These are phyloP conservation scores for Ogataea angusta DNA, from an alignment of 805 yeast species.

Conservation along the genomic window DNA sequence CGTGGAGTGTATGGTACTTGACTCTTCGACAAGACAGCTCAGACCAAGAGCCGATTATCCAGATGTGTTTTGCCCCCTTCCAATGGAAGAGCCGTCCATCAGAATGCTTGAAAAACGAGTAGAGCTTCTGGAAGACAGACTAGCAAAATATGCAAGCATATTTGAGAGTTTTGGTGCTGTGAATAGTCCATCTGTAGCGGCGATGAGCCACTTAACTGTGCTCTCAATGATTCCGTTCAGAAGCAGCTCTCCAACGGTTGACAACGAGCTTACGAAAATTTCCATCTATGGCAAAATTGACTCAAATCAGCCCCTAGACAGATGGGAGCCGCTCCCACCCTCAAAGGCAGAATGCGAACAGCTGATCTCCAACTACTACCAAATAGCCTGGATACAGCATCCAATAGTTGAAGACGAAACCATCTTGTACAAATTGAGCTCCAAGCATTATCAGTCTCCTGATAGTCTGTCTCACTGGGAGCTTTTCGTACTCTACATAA, in stretches of 20 bases:
- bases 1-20: constrained; percentile 19
- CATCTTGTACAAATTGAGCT: background rate
- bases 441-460: constrained; percentile 3
- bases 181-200: too few species aligned
- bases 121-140: constrained; percentile 1
- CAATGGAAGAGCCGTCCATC: background rate
- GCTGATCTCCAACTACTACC: constrained; percentile 15
- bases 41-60: constrained; percentile 3
- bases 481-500: constrained; percentile 11
- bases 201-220: constrained; percentile 15
- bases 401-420: constrained; percentile 15
- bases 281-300: constrained; percentile 18
- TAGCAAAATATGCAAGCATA: constrained; percentile 1
- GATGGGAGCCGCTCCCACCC: constrained; percentile 6
- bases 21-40: constrained; percentile 13
- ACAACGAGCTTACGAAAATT: constrained; percentile 13
- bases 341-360: constrained; percentile 6
- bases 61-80: too few species aligned
- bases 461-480: constrained; percentile 10
- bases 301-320: background rate
- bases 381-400: constrained; percentile 22
- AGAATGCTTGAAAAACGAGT: constrained; percentile 4
- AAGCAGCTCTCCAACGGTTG: constrained; percentile 3
- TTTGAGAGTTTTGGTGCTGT: too few species aligned
- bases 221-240: constrained; percentile 19